Evolutionary conservation across 1,284 basidiomycete species (phyloP), one percentile per base, ranked within the genome.

Genomic region (Singerocomus rubriflavus): DNA sequence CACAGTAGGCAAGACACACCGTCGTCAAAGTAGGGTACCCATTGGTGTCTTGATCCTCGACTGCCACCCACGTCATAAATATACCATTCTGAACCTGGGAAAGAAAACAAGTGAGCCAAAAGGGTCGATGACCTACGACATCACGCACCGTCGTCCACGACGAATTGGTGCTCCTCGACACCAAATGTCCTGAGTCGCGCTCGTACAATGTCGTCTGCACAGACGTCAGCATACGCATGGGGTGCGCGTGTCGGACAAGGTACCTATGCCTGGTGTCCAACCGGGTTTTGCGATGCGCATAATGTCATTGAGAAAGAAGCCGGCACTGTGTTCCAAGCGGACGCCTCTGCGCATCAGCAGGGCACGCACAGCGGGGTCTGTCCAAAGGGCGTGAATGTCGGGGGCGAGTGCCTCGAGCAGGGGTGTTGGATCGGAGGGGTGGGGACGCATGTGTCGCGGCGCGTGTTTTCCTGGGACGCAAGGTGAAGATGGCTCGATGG

Each of bases 1-100:
- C 0, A 12, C 10, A 0, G 6, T n/a, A n/a, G 16, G 26, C 43
- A 29, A 4, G 35, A 54, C 68, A 27, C 32, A 75, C 77, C 72
- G 58, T 85, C 79, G 48, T 85, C 82, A 53, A 85, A 86, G 61
- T 77, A 86, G 6, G 84, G 78, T 11, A 80, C 74, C 84, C 84
- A 86, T 38, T 77, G 73, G 26, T 78, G 74, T 14, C 82, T 76
- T 61, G 76, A 75, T 52, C 71, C 76, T 47, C 80, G 73, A 39
- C 76, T 77, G 29, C 85, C 85, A 41, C 85, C 82, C 1, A 88
- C 85, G 49, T 88, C 85, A 40, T 81, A 84, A 49, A 87, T 81
- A 54, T 78, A 82, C 64, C 83, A 82, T 47, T 85, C 83, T 2
- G 75, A 71, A 10, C 75, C 79, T 48, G 58, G 46, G 33, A 65